Evolutionary conservation across 345 rosid genomes (phyloP).

Genomic region (Limnanthes douglasii): DNA sequence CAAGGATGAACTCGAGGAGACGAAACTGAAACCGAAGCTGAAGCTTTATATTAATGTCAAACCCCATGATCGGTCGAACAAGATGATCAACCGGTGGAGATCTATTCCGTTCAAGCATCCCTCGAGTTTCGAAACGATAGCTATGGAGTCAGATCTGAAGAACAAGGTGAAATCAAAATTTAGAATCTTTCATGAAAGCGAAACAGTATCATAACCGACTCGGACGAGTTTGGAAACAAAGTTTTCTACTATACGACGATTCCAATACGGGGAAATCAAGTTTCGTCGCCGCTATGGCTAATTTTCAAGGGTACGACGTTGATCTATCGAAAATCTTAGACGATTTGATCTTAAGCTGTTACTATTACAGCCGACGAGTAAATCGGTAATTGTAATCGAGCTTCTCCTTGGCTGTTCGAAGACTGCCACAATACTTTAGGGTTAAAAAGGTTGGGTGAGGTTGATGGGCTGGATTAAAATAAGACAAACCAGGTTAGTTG

Average conservation of each 20-base stretch:
- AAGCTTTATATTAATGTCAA: conserved; percentile 47
- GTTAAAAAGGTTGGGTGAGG: no score
- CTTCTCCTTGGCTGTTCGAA: no score
- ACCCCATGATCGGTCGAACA: no score
- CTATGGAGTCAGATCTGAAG: conserved; percentile 65
- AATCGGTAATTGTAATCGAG: conserved; percentile 48
- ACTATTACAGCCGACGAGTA: conserved; percentile 30
- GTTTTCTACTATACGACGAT: conserved; percentile 53
- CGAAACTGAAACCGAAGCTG: conserved; percentile 26
- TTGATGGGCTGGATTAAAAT: no score
- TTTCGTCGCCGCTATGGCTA: conserved; percentile 68
- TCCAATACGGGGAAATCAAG: conserved; percentile 81
- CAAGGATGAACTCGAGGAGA: conserved; percentile 56
- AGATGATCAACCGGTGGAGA: conserved; percentile 52
- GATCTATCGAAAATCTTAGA: conserved; percentile 43
- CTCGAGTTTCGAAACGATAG: conserved; percentile 63
- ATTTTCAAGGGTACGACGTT: conserved; percentile 42
- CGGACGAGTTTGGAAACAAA: conserved; percentile 76
- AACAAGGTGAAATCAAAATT: conserved; percentile 52
- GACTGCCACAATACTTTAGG: no score
- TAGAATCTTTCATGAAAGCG: conserved; percentile 44
- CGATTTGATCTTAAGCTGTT: conserved; percentile 50
- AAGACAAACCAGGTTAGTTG: no score
- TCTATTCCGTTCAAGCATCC: conserved; percentile 66
- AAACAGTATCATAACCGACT: conserved; percentile 57